Evolutionary conservation across 768 basidiomycete species (phyloP), one percentile per base, ranked within the genome.

Genomic region (Tephrocybe sp.): DNA sequence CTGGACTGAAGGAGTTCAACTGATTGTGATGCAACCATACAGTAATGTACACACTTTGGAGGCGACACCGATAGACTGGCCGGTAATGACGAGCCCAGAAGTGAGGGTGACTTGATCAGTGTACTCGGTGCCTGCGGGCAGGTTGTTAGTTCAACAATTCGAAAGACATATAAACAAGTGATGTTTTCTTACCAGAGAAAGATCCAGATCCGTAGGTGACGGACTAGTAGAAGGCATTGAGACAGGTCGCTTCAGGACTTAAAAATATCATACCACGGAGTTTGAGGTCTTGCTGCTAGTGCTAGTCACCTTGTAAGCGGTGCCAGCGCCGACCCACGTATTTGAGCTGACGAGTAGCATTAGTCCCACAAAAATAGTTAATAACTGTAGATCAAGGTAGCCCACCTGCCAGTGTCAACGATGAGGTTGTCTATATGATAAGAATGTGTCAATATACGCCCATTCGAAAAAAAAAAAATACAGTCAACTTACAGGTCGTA

Each of bases 11-110:
- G 34, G 38, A 36, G 26, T 19, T 39, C 11, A 36, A n/a, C 12
- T 42, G 8, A 13, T 7, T 2, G n/a, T 31, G 30, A 46, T 14
- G 19, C 22, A 1, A 17, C 14, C 17, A 26, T 26, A 26, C 7
- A 26, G 26, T 4, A 33, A 20, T 35, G 23, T 2, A 31, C 55
- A 31, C 30, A 68, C 70, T 0, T 12, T 58, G 2, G 68, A 62
- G 11, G 85, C 83, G 45, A 81, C 84, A 59, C 85, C 85, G 44
- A 88, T 84, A n/a, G 83, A 84, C 59, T 88, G 86, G 5, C 61
- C 48, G 11, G 67, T 49, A 46, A 88, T 77, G 40, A 72, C 70
- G 16, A 85, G 73, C 17, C 73, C 75, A 20, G 63, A 44, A 13
- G 73, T 72, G 45, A 88, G 66, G 0, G 76, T 73, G 39, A 88